phyloP scores from a whole-genome alignment of 371 early-diverging fungal genomes.

The Mucor saturninus region DNA sequence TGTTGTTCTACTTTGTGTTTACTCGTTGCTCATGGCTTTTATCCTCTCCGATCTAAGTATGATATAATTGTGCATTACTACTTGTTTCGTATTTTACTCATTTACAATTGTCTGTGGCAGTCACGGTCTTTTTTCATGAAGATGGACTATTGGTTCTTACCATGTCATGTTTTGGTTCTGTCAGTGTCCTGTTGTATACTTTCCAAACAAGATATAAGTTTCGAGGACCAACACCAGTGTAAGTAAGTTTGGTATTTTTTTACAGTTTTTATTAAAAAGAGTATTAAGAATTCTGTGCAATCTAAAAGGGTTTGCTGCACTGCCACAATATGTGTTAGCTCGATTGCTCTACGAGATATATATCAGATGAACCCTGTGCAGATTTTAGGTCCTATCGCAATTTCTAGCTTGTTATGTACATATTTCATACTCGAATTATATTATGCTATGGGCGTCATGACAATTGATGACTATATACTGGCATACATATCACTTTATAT shows the following conservation, averaged over 20 bases:
- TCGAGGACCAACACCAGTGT: slow-evolving; percentile 40
- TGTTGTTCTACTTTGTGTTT: slow-evolving; percentile 25
- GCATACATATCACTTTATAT: slow-evolving; percentile 46
- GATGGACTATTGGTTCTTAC: slow-evolving; percentile 37
- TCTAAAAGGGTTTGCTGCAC: slow-evolving; percentile 28
- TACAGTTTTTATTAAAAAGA: too few species aligned
- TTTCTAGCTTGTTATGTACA: slow-evolving; percentile 35
- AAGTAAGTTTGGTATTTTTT: slow-evolving; percentile 10
- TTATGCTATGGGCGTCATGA: slow-evolving; percentile 41
- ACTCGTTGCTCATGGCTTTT: slow-evolving; percentile 32
- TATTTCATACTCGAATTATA: slow-evolving; percentile 49
- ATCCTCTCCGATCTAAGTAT: slow-evolving; percentile 41
- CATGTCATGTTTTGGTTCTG: slow-evolving; percentile 34
- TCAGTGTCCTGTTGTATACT: slow-evolving; percentile 34
- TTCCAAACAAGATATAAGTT: slow-evolving; percentile 36
- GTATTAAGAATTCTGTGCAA: background rate
- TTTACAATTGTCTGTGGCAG: slow-evolving; percentile 25
- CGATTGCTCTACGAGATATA: slow-evolving; percentile 27
- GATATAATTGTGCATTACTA: background rate
- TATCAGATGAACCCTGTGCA: slow-evolving; percentile 24
- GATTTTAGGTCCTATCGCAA: slow-evolving; percentile 40
- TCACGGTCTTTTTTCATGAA: slow-evolving; percentile 30
- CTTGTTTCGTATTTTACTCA: background rate
- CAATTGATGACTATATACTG: slow-evolving; percentile 43
- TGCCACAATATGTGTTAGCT: slow-evolving; percentile 33